Evolutionary conservation across 148 eudicot genomes (phyloP), one percentile per base, ranked within the genome.

Genomic region (Suaeda aralocaspica): DNA sequence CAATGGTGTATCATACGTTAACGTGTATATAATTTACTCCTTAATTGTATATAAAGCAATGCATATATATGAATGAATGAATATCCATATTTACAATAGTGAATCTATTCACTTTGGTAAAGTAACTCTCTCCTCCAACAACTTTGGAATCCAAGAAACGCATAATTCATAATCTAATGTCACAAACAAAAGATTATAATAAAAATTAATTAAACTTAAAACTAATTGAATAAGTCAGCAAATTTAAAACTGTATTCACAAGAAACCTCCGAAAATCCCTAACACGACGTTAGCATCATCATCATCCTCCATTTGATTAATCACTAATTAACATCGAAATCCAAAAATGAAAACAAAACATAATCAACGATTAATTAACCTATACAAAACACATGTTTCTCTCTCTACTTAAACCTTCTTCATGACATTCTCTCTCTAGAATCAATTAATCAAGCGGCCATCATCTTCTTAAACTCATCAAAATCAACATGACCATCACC

Each of bases 401-500:
- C n/a, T n/a, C n/a, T n/a, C n/a, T n/a, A 52, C 36, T 46, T 30
- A n/a, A 36, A n/a, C 25, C 22, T 55, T 26, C 44, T 11, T 60
- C 31, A 56, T 26, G 34, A 57, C 39, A 36, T 22, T 60, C 42
- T 31, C 42, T 31, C 41, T 60, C 25, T 1, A 19, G 42, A 31
- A 44, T 2, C 1, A 15, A 0, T n/a, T n/a, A 51, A 64, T 70
- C 61, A 73, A 8, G 34, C 51, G 59, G 72, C 69, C 92, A 92
- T 92, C 97, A 92, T 92, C 89, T 83, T 87, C 89, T 84, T 84
- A 42, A 92, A 92, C 83, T 92, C 97, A 44, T 84, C 92, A 34
- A 92, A 92, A 72, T 82, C 74, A 34, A 92, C 97, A 36, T 71
- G 72, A 0, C 97, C 96, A 46, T 92, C 95, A n/a, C 96, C 96